These are phyloP conservation scores for Panellus pusillus DNA, from an alignment of 768 basidiomycete species.

Conservation along the genomic window DNA sequence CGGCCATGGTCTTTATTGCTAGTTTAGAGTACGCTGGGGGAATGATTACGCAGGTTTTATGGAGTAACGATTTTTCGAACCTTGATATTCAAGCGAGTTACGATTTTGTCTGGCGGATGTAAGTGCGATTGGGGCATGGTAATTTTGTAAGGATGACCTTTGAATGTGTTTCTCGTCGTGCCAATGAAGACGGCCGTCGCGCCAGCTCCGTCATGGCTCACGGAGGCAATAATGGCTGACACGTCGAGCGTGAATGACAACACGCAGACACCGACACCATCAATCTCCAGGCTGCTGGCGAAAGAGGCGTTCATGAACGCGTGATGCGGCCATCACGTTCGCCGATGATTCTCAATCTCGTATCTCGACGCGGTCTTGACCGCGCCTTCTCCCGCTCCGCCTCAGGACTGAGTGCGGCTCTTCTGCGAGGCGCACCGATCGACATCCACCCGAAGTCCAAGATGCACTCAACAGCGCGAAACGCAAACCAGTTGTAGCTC, in stretches of 20 bases:
- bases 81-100: conserved; percentile 74
- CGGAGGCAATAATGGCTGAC: conserved; percentile 57
- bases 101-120: conserved; percentile 54
- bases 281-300: conserved; percentile 40
- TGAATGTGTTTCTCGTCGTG: conserved; percentile 84
- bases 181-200: conserved; percentile 80
- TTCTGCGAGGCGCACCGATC: conserved; percentile 35
- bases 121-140: neutral
- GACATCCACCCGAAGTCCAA: conserved; percentile 81
- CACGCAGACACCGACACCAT: conserved; percentile 54
- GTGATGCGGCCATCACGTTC: neutral
- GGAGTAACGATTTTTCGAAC: neutral
- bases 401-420: conserved; percentile 8
- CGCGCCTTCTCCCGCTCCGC: neutral
- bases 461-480: conserved; percentile 64
- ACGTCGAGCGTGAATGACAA: conserved; percentile 66
- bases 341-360: neutral
- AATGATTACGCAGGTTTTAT: neutral
- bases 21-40: conserved; percentile 66
- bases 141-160: conserved; percentile 48
- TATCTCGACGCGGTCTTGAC: neutral
- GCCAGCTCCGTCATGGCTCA: conserved; percentile 64
- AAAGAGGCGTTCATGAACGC: conserved; percentile 34
- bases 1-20: conserved; percentile 73
- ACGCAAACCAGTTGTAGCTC: conserved; percentile 76